A percentile compares a stretch with the other conserved stretches of the same genome.
phyloP scores from a whole-genome alignment of 2,329 filamentous ascomycete genomes.

The Pyrenophora tritici-repentis region DNA sequence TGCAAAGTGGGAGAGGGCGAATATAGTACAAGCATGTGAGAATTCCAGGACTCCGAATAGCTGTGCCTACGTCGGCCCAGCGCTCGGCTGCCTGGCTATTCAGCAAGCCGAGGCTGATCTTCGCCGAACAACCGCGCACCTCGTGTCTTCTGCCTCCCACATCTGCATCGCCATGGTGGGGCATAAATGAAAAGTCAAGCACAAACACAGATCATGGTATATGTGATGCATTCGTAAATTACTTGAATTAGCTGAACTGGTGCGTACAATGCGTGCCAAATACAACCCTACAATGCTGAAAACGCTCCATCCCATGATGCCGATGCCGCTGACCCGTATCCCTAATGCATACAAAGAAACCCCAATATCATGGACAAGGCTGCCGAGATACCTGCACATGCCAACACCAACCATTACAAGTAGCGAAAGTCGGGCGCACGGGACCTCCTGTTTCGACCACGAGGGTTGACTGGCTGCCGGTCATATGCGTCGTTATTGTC shows the following conservation, averaged over 20 bases:
- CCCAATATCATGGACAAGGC: background rate
- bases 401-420: slow-evolving; percentile 5
- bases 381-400: background rate
- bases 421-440: slow-evolving; percentile 76
- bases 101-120: slow-evolving; percentile 30
- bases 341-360: too few species aligned
- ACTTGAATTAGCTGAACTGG: too few species aligned
- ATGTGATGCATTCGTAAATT: too few species aligned
- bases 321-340: too few species aligned
- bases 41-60: slow-evolving; percentile 35
- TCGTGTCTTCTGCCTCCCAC: background rate
- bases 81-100: slow-evolving; percentile 27
- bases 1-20: slow-evolving; percentile 18
- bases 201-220: too few species aligned
- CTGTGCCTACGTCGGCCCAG: slow-evolving; percentile 32
- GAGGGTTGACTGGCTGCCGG: slow-evolving; percentile 91
- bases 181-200: too few species aligned
- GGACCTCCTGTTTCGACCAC: slow-evolving; percentile 77
- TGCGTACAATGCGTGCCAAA: too few species aligned
- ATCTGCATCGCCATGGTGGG: too few species aligned
- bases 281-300: too few species aligned
- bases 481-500: slow-evolving; percentile 73
- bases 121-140: slow-evolving; percentile 13
- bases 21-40: slow-evolving; percentile 30
- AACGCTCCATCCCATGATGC: too few species aligned